Evolutionary conservation across 257 asterid species (phyloP).

Genomic region (Scutellaria minor): DNA sequence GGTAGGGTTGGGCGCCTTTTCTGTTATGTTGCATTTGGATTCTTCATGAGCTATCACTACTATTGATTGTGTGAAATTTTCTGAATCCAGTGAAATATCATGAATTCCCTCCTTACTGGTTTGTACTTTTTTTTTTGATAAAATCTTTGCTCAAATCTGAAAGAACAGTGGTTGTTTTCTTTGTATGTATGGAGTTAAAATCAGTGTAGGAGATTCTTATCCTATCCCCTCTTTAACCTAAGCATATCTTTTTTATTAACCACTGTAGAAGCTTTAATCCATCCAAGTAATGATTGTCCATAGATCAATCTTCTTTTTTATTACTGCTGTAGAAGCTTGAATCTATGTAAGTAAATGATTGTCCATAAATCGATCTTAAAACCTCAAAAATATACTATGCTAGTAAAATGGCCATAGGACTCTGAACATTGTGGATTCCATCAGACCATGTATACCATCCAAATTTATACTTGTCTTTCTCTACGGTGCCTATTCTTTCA

Average conservation of each 20-base stretch:
- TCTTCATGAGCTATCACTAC: neutral
- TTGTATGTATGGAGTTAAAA: neutral
- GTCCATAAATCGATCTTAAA: neutral
- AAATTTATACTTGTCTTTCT: slow-evolving; percentile 47
- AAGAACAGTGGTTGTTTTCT: neutral
- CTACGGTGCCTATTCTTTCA: slow-evolving; percentile 28
- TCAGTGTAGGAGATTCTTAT: neutral
- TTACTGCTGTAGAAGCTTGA: slow-evolving; percentile 8
- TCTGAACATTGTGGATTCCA: slow-evolving; percentile 55
- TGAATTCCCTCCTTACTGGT: neutral
- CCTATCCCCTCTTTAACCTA: neutral
- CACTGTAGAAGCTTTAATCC: slow-evolving; percentile 11
- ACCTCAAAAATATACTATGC: slow-evolving; percentile 34
- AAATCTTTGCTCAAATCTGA: neutral
- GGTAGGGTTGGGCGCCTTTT: too few relatives aligned
- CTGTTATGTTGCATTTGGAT: neutral
- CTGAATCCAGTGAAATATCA: neutral
- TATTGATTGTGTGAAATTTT: neutral
- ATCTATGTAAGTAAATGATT: slow-evolving; percentile 17
- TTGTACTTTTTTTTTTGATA: neutral
- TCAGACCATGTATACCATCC: slow-evolving; percentile 71
- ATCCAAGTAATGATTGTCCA: slow-evolving; percentile 14
- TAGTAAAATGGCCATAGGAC: slow-evolving; percentile 59
- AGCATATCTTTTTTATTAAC: slow-evolving; percentile 6
- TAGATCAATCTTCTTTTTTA: neutral